Evolutionary conservation across 495 filamentous ascomycete genomes (phyloP).

Genomic region (Xylaria flabelliformis): DNA sequence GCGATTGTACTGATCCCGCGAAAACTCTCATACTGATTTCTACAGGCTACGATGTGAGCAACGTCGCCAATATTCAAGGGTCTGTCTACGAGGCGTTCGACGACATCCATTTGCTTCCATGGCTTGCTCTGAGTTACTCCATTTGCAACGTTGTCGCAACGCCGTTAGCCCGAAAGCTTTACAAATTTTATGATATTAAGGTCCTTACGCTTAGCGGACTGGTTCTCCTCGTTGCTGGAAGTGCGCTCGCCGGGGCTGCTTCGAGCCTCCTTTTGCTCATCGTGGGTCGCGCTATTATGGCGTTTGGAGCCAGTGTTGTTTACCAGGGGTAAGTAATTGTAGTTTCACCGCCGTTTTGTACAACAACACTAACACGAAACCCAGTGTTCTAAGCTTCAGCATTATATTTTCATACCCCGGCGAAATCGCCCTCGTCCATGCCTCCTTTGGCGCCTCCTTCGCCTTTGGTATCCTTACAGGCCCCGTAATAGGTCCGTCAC

Average conservation of each 20-base stretch:
- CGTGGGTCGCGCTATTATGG: constrained; percentile 51
- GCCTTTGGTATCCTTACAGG: constrained; percentile 60
- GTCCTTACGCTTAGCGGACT: constrained; percentile 55
- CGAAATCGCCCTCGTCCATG: constrained; percentile 56
- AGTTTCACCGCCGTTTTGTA: background rate
- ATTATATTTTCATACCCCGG: constrained; percentile 50
- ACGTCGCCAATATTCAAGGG: constrained; percentile 27
- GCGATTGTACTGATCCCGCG: background rate
- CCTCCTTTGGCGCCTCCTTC: constrained; percentile 48
- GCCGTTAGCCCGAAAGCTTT: constrained; percentile 51
- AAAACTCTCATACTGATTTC: background rate
- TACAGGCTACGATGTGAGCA: constrained; percentile 28
- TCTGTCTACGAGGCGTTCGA: constrained; percentile 33
- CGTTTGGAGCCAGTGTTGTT: constrained; percentile 53
- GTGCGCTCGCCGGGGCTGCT: constrained; percentile 60
- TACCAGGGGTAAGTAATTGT: constrained; percentile 49
- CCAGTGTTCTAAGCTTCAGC: constrained; percentile 48
- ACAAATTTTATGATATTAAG: constrained; percentile 59
- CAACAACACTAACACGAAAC: constrained; percentile 21
- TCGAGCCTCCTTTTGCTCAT: constrained; percentile 58
- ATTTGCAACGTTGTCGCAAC: constrained; percentile 53
- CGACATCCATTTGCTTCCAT: constrained; percentile 34
- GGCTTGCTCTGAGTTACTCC: constrained; percentile 47
- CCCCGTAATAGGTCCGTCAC: constrained; percentile 59
- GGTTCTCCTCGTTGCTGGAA: constrained; percentile 57